Evolutionary conservation across 1,284 basidiomycete species (phyloP).

Genomic region (Cystobasidium slooffiae): DNA sequence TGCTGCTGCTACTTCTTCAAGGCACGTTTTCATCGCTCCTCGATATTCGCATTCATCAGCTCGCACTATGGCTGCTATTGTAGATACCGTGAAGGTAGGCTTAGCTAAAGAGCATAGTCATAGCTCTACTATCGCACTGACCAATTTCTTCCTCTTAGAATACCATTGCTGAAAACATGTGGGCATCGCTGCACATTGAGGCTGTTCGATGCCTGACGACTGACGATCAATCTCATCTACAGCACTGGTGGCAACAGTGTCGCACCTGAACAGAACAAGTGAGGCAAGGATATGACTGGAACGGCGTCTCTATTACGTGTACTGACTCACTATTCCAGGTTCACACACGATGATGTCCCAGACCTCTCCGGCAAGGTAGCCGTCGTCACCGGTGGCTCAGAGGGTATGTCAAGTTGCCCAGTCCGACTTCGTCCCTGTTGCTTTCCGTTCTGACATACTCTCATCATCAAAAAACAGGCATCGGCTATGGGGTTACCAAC

Average conservation of each 20-base stretch:
- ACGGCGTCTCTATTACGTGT: background rate
- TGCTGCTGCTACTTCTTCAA: background rate
- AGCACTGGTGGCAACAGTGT: conserved; percentile 39
- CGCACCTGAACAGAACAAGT: conserved; percentile 32
- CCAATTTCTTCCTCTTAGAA: conserved; percentile 17
- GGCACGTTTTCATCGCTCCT: background rate
- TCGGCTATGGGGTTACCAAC: conserved; percentile 36
- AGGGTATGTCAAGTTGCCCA: conserved; percentile 45
- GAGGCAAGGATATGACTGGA: background rate
- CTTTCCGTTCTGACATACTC: background rate
- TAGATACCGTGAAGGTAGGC: conserved; percentile 24
- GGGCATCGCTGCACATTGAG: background rate
- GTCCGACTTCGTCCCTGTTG: too few species aligned
- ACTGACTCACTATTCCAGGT: conserved; percentile 53
- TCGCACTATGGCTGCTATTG: conserved; percentile 33
- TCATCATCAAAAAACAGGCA: background rate
- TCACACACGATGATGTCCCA: conserved; percentile 56
- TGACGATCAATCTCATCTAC: conserved; percentile 14
- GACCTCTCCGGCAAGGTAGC: conserved; percentile 56
- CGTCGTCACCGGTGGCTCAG: conserved; percentile 55
- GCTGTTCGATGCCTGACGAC: background rate
- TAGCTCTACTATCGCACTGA: background rate
- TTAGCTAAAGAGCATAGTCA: background rate
- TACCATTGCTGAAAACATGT: conserved; percentile 43
- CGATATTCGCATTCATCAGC: conserved; percentile 16